phyloP scores from a whole-genome alignment of 495 filamentous ascomycete species.

The Penicillium flavigenum region DNA sequence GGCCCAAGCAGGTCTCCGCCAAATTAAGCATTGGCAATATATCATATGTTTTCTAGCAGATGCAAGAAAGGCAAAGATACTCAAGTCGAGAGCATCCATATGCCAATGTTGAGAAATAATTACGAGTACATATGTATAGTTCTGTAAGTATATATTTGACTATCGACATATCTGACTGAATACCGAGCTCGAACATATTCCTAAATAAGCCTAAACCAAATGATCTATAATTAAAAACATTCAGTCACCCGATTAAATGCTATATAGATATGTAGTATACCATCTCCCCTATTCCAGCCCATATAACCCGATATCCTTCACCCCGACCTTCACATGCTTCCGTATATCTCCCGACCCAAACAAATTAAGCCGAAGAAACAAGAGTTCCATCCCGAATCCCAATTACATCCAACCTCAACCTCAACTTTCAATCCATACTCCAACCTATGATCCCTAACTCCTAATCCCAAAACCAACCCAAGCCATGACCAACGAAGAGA shows the following conservation, averaged over 20 bases:
- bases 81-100: neutral
- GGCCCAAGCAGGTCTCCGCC: constrained; percentile 6
- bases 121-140: neutral
- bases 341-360: constrained; percentile 19
- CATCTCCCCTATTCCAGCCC: neutral
- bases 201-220: neutral
- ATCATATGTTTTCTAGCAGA: neutral
- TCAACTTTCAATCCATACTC: neutral
- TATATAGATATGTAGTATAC: neutral
- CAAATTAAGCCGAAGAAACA: constrained; percentile 10
- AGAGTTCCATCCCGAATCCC: constrained; percentile 2
- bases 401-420: neutral
- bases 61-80: neutral
- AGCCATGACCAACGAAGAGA: constrained; percentile 10
- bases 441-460: neutral
- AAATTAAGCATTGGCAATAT: constrained; percentile 11
- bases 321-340: constrained; percentile 25
- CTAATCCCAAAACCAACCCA: constrained; percentile 1
- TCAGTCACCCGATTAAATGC: neutral
- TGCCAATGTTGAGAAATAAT: neutral
- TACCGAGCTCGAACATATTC: neutral
- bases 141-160: neutral
- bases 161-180: neutral
- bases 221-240: neutral
- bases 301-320: neutral